A percentile compares a stretch with the other conserved stretches of the same genome.
Evolutionary conservation across 2,329 filamentous ascomycete species (phyloP).

Genomic region (Pyrenochaeta sp.): DNA sequence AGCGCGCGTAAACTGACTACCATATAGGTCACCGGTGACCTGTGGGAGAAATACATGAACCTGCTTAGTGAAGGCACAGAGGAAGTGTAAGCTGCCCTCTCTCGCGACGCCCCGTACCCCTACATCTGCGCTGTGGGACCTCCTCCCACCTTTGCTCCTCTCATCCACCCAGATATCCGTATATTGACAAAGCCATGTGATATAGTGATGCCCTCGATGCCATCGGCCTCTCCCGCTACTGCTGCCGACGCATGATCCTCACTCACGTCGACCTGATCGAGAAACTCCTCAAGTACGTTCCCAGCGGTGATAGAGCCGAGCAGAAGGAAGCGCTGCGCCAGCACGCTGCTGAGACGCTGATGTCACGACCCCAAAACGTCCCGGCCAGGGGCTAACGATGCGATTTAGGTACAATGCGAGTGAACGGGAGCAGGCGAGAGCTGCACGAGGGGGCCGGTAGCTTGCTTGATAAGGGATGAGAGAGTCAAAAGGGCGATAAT

Average conservation of each 20-base stretch:
- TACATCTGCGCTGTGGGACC: not conserved
- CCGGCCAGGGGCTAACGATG: conserved; percentile 32
- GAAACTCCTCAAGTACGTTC: conserved; percentile 76
- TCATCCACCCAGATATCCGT: not conserved
- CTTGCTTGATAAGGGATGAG: not conserved
- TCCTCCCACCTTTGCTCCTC: not conserved
- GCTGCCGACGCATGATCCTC: conserved; percentile 99
- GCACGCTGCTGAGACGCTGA: not conserved
- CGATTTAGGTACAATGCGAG: conserved; percentile 45
- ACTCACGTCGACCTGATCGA: conserved; percentile 99
- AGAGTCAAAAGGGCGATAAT: conserved; percentile 1
- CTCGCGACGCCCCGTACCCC: not conserved
- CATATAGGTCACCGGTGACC: conserved; percentile 87
- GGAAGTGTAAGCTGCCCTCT: conserved; percentile 42
- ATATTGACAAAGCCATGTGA: conserved; percentile 15
- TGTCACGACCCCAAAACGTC: conserved; percentile 5
- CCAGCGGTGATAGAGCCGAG: conserved; percentile 19
- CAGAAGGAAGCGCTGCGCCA: conserved; percentile 12
- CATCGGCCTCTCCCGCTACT: conserved; percentile 93
- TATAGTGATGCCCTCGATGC: conserved; percentile 92
- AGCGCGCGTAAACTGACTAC: conserved; percentile 35
- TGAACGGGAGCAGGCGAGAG: conserved; percentile 46
- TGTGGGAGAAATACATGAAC: conserved; percentile 95
- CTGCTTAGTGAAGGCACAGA: conserved; percentile 73
- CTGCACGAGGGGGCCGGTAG: conserved; percentile 34